A percentile compares a stretch with the other conserved stretches of the same genome.
phyloP scores from a whole-genome alignment of 768 basidiomycete species.

The Hortiboletus flavorubellus region DNA sequence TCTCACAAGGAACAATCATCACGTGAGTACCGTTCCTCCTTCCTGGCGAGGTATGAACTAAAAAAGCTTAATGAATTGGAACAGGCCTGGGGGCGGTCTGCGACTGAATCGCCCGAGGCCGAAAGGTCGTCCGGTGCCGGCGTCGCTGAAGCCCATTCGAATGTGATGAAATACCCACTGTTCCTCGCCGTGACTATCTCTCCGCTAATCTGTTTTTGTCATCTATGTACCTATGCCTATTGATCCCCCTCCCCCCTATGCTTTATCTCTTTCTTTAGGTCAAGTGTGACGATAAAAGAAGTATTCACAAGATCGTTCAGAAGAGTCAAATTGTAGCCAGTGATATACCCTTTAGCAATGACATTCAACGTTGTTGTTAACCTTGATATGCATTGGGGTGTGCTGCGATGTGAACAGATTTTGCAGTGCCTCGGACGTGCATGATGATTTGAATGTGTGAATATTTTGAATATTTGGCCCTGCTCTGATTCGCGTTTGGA shows the following conservation, averaged over 20 bases:
- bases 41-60: not conserved
- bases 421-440: no score
- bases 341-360: conserved; percentile 3
- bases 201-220: conserved; percentile 7
- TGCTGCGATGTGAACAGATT: no score
- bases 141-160: conserved; percentile 24
- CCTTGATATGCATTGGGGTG: no score
- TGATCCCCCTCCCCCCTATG: conserved; percentile 19
- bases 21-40: conserved; percentile 44
- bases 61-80: not conserved
- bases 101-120: conserved; percentile 47
- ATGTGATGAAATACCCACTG: not conserved
- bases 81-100: conserved; percentile 39
- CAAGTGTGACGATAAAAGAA: not conserved
- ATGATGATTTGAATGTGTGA: no score
- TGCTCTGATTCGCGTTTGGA: no score
- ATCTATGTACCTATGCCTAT: conserved; percentile 34
- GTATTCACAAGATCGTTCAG: not conserved
- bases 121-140: conserved; percentile 39
- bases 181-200: not conserved
- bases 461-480: no score
- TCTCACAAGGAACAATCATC: conserved; percentile 39
- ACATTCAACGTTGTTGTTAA: not conserved
- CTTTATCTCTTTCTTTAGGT: conserved; percentile 15
- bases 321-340: conserved; percentile 3